Evolutionary conservation across 192 early-diverging fungal species (phyloP).

Genomic region (Funneliformis geosporum): DNA sequence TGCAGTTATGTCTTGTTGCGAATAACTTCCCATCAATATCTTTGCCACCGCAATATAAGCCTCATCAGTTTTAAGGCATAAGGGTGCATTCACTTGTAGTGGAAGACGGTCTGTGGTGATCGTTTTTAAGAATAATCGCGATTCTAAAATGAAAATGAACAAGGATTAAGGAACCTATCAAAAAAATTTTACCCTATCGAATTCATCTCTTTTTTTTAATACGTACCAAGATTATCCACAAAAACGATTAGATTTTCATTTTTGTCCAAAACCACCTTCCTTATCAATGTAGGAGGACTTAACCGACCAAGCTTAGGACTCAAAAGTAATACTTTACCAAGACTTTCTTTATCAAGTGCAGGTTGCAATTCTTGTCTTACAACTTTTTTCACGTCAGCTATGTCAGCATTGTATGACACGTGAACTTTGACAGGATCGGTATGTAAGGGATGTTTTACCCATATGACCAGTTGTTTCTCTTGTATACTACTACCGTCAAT

Average conservation of each 20-base stretch:
- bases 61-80: constrained; percentile 29
- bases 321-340: constrained; percentile 33
- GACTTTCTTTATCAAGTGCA: constrained; percentile 28
- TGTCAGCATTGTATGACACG: constrained; percentile 30
- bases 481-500: background rate
- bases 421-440: constrained; percentile 33
- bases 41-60: constrained; percentile 29
- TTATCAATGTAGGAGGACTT: constrained; percentile 16
- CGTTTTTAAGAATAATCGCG: constrained; percentile 20
- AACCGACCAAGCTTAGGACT: constrained; percentile 25
- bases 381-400: constrained; percentile 34
- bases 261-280: constrained; percentile 3
- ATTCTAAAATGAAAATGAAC: constrained; percentile 7
- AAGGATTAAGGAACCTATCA: background rate
- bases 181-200: background rate
- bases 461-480: constrained; percentile 21
- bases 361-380: constrained; percentile 34
- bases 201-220: background rate
- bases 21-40: constrained; percentile 6
- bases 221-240: constrained; percentile 35
- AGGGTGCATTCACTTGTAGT: constrained; percentile 30
- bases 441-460: constrained; percentile 30
- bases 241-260: constrained; percentile 27
- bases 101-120: constrained; percentile 28
- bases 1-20: constrained; percentile 14